A percentile compares a stretch with the other conserved stretches of the same genome.
Conservation (phyloP, 371 early-diverging fungal genomes). For the Sporodiniella umbellata region DNA sequence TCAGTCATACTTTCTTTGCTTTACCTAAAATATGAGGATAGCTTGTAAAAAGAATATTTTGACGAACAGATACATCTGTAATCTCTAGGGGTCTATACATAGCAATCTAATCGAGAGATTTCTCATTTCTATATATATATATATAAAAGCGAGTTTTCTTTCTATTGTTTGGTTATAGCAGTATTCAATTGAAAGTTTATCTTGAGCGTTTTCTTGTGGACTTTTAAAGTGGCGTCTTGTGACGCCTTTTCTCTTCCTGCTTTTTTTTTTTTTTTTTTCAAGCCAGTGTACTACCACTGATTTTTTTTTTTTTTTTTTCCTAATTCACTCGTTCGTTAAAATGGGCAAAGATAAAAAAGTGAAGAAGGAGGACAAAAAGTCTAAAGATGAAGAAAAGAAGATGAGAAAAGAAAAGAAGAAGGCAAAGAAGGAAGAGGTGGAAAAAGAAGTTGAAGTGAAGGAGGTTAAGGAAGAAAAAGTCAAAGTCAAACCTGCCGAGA, state of each 20-base stretch:
- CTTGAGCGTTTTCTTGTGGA: neutral
- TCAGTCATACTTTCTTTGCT: too few species aligned
- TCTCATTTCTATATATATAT: too few species aligned
- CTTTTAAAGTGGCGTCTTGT: neutral
- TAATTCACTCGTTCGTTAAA: neutral
- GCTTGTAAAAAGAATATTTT: too few species aligned
- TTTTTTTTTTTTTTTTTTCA: neutral
- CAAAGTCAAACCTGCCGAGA: too few species aligned
- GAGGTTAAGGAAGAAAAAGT: constrained; percentile 6
- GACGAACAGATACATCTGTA: too few species aligned
- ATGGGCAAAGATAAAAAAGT: constrained; percentile 8
- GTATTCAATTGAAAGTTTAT: too few species aligned
- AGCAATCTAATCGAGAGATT: too few species aligned
- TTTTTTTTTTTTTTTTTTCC: constrained; percentile 7
- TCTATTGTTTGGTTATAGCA: too few species aligned
- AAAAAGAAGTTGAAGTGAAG: constrained; percentile 1
- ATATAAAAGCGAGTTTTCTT: too few species aligned
- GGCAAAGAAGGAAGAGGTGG: constrained; percentile 6
- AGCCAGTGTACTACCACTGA: neutral
- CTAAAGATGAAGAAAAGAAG: neutral
- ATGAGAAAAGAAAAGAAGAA: constrained; percentile 6
- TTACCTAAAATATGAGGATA: too few species aligned
- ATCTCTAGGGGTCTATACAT: too few species aligned
- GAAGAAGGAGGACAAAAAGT: too few species aligned
- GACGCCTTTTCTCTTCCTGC: neutral